Conservation (phyloP, 163 green algal genomes). For the Scenedesmus sp. region DNA sequence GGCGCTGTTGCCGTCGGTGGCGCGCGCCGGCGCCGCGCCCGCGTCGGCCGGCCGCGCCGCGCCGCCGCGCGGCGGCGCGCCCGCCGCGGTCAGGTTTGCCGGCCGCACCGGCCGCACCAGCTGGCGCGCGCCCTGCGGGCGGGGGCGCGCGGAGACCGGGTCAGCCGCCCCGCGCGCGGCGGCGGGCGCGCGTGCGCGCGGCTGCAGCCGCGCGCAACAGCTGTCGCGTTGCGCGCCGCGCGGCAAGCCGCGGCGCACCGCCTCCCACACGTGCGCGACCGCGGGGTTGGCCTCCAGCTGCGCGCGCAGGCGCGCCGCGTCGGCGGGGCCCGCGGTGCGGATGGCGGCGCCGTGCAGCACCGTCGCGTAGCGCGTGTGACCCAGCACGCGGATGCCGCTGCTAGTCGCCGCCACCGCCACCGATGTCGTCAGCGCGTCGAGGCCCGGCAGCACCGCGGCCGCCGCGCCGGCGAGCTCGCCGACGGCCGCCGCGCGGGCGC, state of each 20-base stretch:
- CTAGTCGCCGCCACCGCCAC: background rate
- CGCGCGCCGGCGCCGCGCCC: background rate
- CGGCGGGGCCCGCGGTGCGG: background rate
- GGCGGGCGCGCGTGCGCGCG: too few species aligned
- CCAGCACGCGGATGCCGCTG: constrained; percentile 6
- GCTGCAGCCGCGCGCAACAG: background rate
- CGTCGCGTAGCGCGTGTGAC: background rate
- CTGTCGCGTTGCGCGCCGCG: too few species aligned
- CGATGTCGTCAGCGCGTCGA: background rate
- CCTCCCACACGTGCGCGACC: constrained; percentile 12
- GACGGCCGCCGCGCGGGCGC: background rate
- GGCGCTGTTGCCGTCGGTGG: background rate
- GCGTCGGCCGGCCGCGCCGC: too few species aligned
- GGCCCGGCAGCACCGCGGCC: background rate
- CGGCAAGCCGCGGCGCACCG: too few species aligned
- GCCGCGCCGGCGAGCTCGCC: background rate
- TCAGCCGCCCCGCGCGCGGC: too few species aligned
- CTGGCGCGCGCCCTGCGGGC: background rate
- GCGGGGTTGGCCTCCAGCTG: constrained; percentile 13
- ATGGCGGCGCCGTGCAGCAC: constrained; percentile 5
- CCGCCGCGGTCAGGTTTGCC: background rate
- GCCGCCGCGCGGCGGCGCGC: background rate
- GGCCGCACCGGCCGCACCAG: background rate
- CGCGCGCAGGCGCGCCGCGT: background rate
- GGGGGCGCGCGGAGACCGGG: too few species aligned